Percentiles rank a stretch among this genome's conserved stretches.
phyloP scores from a whole-genome alignment of 441 rosid species.

The Populus hybrid region DNA sequence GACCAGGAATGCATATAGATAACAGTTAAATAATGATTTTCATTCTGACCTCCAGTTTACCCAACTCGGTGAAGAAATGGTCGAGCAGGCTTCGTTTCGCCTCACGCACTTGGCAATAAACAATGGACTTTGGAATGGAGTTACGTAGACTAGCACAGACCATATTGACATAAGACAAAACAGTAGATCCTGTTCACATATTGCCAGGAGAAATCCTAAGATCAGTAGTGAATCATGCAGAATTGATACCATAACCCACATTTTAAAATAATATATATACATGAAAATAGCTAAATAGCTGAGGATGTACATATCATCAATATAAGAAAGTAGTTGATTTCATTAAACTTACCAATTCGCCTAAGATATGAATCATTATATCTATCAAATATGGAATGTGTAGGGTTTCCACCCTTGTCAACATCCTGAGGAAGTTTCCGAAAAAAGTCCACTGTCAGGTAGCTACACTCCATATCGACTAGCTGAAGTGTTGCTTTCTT shows the following conservation, averaged over 20 bases:
- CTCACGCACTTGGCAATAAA: conserved; percentile 38
- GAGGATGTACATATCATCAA: too few relatives aligned
- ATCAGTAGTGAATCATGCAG: not conserved
- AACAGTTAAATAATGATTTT: not conserved
- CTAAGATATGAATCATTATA: conserved; percentile 86
- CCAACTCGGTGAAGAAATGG: conserved; percentile 85
- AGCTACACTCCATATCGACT: conserved; percentile 91
- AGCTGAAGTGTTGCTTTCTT: conserved; percentile 83
- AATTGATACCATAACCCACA: not conserved
- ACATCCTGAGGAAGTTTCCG: conserved; percentile 96
- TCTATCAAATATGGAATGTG: conserved; percentile 90
- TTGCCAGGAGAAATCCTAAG: not conserved
- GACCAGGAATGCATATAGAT: not conserved
- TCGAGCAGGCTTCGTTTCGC: conserved; percentile 86
- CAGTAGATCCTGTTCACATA: conserved; percentile 64
- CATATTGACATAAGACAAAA: conserved; percentile 88
- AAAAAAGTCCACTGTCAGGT: conserved; percentile 94
- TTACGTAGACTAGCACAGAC: conserved; percentile 82
- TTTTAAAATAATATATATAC: too few relatives aligned
- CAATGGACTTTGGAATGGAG: conserved; percentile 77
- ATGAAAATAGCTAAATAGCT: too few relatives aligned
- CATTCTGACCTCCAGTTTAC: conserved; percentile 76
- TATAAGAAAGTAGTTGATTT: not conserved
- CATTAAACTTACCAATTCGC: conserved; percentile 64
- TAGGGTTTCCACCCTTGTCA: conserved; percentile 97